Conservation (phyloP, 768 basidiomycete species). For the Trametes cubensis region DNA sequence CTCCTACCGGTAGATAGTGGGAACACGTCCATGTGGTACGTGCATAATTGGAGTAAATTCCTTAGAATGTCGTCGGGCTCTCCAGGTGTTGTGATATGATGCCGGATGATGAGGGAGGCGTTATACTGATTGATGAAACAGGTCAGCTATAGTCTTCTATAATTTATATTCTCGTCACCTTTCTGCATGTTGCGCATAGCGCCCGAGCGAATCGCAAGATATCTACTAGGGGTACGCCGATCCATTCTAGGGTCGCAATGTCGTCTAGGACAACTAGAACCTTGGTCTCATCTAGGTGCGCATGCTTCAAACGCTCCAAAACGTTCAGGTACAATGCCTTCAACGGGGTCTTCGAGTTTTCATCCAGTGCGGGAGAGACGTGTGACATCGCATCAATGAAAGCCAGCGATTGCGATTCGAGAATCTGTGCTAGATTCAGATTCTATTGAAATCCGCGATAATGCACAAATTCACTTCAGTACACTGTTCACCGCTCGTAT, state of each 20-base stretch:
- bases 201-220: constrained; percentile 63
- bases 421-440: constrained; percentile 37
- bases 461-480: not conserved
- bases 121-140: constrained; percentile 42
- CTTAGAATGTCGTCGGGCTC: constrained; percentile 65
- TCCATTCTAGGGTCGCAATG: constrained; percentile 69
- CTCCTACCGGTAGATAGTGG: constrained; percentile 76
- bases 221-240: constrained; percentile 56
- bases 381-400: constrained; percentile 58
- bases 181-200: constrained; percentile 54
- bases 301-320: not conserved
- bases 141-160: not conserved
- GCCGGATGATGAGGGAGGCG: constrained; percentile 61
- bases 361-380: constrained; percentile 29
- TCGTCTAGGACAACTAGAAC: constrained; percentile 71
- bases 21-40: constrained; percentile 72
- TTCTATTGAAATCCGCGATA: constrained; percentile 30
- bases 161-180: constrained; percentile 39
- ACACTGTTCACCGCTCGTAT: not conserved
- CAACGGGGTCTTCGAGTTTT: constrained; percentile 23
- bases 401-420: constrained; percentile 44
- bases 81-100: constrained; percentile 55
- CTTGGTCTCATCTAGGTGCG: constrained; percentile 18
- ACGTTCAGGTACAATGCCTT: constrained; percentile 26
- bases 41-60: constrained; percentile 60